These are phyloP conservation scores for Aspergillus tamarii DNA, from an alignment of 2,329 filamentous ascomycete genomes.

Conservation along the genomic window DNA sequence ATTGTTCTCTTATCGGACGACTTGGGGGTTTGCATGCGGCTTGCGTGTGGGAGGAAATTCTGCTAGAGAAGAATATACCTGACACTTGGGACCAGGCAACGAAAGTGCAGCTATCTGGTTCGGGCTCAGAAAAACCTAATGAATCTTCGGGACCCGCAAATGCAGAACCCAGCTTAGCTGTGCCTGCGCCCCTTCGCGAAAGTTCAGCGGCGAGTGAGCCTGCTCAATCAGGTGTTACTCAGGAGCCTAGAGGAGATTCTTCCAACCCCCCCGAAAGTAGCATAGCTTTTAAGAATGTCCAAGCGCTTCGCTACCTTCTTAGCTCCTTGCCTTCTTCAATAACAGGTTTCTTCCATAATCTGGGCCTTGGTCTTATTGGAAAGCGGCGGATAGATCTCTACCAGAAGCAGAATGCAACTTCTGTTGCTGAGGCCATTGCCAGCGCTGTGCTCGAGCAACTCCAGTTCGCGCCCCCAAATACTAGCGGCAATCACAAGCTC, in stretches of 20 bases:
- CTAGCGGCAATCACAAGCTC: slow-evolving; percentile 60
- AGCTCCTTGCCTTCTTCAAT: slow-evolving; percentile 77
- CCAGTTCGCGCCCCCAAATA: slow-evolving; percentile 51
- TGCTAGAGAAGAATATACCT: slow-evolving; percentile 73
- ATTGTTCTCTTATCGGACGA: slow-evolving; percentile 71
- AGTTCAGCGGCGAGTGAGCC: slow-evolving; percentile 24
- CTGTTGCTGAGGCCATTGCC: slow-evolving; percentile 71
- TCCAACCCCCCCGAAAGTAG: slow-evolving; percentile 32
- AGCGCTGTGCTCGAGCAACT: slow-evolving; percentile 71
- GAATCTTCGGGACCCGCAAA: slow-evolving; percentile 30
- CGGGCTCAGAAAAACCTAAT: slow-evolving; percentile 47
- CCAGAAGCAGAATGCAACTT: slow-evolving; percentile 62
- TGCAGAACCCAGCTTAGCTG: slow-evolving; percentile 24
- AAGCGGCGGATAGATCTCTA: slow-evolving; percentile 72
- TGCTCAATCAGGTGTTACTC: slow-evolving; percentile 20
- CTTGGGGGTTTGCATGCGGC: slow-evolving; percentile 78
- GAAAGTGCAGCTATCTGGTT: slow-evolving; percentile 43
- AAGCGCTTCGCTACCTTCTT: slow-evolving; percentile 74
- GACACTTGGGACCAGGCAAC: slow-evolving; percentile 57
- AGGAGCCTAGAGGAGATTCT: slow-evolving; percentile 22
- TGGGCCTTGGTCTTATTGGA: slow-evolving; percentile 79
- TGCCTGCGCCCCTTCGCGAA: slow-evolving; percentile 29
- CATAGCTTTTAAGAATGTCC: slow-evolving; percentile 72
- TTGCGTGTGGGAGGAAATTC: slow-evolving; percentile 82
- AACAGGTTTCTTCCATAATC: slow-evolving; percentile 81